Percentiles rank a stretch among this genome's conserved stretches.
These are phyloP conservation scores for Aspergillus sparsus DNA, from an alignment of 495 filamentous ascomycete genomes.

Conservation along the genomic window DNA sequence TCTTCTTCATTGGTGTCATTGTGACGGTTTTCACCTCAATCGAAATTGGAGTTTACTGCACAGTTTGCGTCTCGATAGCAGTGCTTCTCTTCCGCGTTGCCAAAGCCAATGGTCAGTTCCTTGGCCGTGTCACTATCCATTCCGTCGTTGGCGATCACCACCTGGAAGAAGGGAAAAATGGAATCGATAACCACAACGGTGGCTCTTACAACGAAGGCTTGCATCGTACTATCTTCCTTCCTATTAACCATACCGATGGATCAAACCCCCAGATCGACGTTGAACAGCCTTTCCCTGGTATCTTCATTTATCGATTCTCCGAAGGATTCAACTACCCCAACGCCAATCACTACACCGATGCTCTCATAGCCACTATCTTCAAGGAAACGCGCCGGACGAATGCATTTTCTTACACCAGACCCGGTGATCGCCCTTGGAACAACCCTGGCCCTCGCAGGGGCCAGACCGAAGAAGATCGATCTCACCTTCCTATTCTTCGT, in stretches of 20 bases:
- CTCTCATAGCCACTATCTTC: conserved; percentile 74
- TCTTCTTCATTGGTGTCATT: conserved; percentile 93
- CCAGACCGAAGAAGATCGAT: conserved; percentile 47
- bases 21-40: conserved; percentile 88
- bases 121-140: conserved; percentile 85
- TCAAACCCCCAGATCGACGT: conserved; percentile 85
- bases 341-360: conserved; percentile 85
- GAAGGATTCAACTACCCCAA: conserved; percentile 98
- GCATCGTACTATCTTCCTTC: conserved; percentile 81
- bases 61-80: conserved; percentile 70
- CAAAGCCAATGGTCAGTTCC: conserved; percentile 82
- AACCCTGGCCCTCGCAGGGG: conserved; percentile 77
- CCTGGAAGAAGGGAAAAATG: conserved; percentile 62
- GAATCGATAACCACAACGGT: conserved; percentile 48
- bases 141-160: conserved; percentile 85
- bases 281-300: conserved; percentile 80
- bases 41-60: conserved; percentile 90
- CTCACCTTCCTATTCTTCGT: conserved; percentile 73
- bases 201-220: conserved; percentile 23
- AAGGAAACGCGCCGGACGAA: conserved; percentile 76
- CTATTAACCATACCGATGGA: conserved; percentile 82
- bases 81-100: conserved; percentile 85
- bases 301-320: conserved; percentile 97
- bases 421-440: conserved; percentile 94
- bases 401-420: conserved; percentile 57